These are phyloP conservation scores for Endotrypanum monterogeii DNA, from an alignment of 208 protist species.

Conservation along the genomic window DNA sequence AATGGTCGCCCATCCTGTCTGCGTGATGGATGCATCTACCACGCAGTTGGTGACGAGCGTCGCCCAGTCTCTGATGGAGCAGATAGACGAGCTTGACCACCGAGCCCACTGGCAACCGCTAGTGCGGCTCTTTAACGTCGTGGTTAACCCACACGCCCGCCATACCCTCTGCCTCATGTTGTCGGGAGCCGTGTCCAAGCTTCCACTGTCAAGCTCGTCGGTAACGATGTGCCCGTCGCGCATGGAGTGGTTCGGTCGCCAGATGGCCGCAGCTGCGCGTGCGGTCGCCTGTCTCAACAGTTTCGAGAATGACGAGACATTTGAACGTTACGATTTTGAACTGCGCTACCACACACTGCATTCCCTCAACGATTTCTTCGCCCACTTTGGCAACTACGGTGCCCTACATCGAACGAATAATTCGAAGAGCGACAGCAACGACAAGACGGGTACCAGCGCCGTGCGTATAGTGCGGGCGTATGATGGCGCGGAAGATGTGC, in stretches of 20 bases:
- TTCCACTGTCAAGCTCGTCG: slow-evolving; percentile 3
- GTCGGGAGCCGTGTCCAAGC: slow-evolving; percentile 34
- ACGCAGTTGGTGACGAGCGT: slow-evolving; percentile 41
- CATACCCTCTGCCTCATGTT: slow-evolving; percentile 57
- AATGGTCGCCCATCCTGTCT: slow-evolving; percentile 81
- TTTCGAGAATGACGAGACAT: slow-evolving; percentile 54
- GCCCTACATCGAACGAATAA: slow-evolving; percentile 18
- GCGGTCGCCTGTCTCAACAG: slow-evolving; percentile 78
- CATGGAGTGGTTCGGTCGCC: slow-evolving; percentile 24
- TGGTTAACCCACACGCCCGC: slow-evolving; percentile 74
- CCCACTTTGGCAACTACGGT: slow-evolving; percentile 69
- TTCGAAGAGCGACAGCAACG: slow-evolving; percentile 1
- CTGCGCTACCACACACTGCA: slow-evolving; percentile 86
- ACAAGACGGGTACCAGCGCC: neutral
- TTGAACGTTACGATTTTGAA: slow-evolving; percentile 88
- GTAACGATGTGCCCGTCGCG: neutral
- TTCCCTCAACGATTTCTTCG: slow-evolving; percentile 77
- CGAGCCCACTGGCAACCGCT: slow-evolving; percentile 65
- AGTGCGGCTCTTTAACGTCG: slow-evolving; percentile 76
- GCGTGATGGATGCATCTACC: slow-evolving; percentile 57
- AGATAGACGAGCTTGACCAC: slow-evolving; percentile 41
- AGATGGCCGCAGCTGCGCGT: slow-evolving; percentile 62
- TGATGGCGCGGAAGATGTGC: slow-evolving; percentile 62
- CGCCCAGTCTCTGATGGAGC: slow-evolving; percentile 26
- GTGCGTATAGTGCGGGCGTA: slow-evolving; percentile 70